phyloP scores from a whole-genome alignment of 2,329 filamentous ascomycete species.

The Annulohypoxylon truncatum region DNA sequence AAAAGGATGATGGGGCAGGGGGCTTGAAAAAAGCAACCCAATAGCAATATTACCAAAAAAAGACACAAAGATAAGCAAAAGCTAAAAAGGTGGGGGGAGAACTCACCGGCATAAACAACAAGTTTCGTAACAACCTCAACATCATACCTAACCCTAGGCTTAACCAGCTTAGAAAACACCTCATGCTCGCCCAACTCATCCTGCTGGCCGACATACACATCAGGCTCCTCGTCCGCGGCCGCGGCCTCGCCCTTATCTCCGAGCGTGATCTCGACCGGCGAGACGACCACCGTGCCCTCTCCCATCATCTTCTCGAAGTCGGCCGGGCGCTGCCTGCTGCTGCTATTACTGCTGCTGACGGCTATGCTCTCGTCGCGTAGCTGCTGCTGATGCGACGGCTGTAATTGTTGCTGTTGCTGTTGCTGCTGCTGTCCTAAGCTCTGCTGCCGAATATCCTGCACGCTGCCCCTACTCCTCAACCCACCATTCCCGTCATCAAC shows the following conservation, averaged over 20 bases:
- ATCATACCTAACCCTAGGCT: conserved; percentile 92
- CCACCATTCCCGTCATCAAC: conserved; percentile 60
- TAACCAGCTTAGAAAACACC: conserved; percentile 85
- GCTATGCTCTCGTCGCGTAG: neutral
- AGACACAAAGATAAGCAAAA: too few relatives aligned
- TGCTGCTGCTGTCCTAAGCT: neutral
- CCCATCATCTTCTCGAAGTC: conserved; percentile 82
- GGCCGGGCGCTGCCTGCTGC: conserved; percentile 53
- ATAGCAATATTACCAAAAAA: too few relatives aligned
- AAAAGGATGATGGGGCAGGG: too few relatives aligned
- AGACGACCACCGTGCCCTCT: conserved; percentile 64
- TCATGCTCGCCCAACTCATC: conserved; percentile 75
- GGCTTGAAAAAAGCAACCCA: too few relatives aligned
- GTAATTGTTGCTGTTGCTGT: neutral
- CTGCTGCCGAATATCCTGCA: conserved; percentile 52
- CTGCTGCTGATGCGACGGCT: neutral
- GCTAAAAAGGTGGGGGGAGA: neutral
- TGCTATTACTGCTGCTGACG: conserved; percentile 1
- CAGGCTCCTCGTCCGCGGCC: conserved; percentile 53
- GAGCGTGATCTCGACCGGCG: conserved; percentile 47
- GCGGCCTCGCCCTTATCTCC: conserved; percentile 44
- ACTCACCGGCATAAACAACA: conserved; percentile 89
- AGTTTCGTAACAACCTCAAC: conserved; percentile 99
- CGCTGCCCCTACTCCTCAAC: conserved; percentile 58
- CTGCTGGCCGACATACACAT: conserved; percentile 55